These are phyloP conservation scores for Phoenix roebelenii DNA, from an alignment of 176 grass and related monocot genomes.

Conservation along the genomic window DNA sequence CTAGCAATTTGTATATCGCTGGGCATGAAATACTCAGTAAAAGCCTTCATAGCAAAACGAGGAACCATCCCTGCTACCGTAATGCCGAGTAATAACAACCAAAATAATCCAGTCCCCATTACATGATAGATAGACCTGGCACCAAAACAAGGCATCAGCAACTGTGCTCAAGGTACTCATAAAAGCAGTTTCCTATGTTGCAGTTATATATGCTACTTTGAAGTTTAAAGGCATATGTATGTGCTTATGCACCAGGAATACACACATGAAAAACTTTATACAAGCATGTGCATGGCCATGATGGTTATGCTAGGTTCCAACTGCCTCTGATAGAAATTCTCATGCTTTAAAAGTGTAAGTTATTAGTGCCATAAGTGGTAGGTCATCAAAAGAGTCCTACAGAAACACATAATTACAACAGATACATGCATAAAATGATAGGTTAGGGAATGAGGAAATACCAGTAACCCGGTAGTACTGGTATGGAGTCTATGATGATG, in stretches of 20 bases:
- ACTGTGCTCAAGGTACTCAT: background rate
- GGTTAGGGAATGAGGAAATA: slow-evolving; percentile 21
- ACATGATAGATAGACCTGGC: slow-evolving; percentile 76
- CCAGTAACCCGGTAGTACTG: slow-evolving; percentile 72
- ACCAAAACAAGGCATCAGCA: slow-evolving; percentile 33
- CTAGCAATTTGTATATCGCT: slow-evolving; percentile 83
- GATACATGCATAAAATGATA: no score
- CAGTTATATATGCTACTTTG: background rate
- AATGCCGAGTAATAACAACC: slow-evolving; percentile 61
- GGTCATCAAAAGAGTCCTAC: no score
- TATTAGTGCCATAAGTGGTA: no score
- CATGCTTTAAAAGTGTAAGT: no score
- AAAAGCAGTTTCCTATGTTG: background rate
- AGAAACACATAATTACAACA: no score
- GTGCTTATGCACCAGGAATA: no score
- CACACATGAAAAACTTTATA: no score
- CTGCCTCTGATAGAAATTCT: no score
- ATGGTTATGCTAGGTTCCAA: no score
- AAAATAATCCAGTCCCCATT: slow-evolving; percentile 71
- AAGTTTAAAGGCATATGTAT: no score
- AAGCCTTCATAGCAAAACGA: slow-evolving; percentile 61
- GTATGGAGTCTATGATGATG: slow-evolving; percentile 72
- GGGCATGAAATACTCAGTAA: slow-evolving; percentile 56
- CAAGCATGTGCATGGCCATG: no score
- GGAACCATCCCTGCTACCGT: slow-evolving; percentile 68